Conservation (phyloP, 2,329 filamentous ascomycete genomes). For the Ophiostoma quercus region DNA sequence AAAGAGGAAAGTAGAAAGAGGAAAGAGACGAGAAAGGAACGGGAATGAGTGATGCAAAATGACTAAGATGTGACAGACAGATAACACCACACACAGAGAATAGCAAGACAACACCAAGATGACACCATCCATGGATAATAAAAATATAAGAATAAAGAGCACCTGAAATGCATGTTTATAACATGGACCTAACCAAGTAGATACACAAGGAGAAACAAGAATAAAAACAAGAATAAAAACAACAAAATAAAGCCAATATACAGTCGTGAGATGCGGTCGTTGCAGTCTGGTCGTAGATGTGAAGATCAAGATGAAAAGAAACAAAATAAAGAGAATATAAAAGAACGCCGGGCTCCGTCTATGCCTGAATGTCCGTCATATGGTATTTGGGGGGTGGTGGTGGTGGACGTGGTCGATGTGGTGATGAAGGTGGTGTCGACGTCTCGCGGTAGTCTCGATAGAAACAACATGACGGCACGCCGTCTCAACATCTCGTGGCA, state of each 20-base stretch:
- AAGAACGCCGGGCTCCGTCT: conserved; percentile 24
- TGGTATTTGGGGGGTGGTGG: neutral
- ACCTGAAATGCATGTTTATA: conserved; percentile 7
- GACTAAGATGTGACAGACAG: neutral
- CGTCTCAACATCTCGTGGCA: no score
- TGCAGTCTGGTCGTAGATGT: conserved; percentile 14
- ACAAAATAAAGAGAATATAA: conserved; percentile 4
- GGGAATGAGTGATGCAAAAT: neutral
- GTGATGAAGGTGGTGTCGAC: no score
- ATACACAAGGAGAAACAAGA: neutral
- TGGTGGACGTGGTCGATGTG: neutral
- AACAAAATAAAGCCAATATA: conserved; percentile 12
- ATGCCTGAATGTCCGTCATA: conserved; percentile 22
- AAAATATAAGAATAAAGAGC: neutral
- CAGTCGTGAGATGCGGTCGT: conserved; percentile 4
- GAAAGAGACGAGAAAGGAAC: no score
- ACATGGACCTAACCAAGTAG: neutral
- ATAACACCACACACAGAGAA: neutral
- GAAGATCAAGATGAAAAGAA: neutral
- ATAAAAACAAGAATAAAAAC: neutral
- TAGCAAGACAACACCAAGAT: no score
- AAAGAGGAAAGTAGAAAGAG: no score
- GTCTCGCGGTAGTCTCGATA: no score
- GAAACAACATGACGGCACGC: no score
- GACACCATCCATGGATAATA: neutral